Evolutionary conservation across 2,329 filamentous ascomycete genomes (phyloP).

Genomic region (Penicillium sumatraense): DNA sequence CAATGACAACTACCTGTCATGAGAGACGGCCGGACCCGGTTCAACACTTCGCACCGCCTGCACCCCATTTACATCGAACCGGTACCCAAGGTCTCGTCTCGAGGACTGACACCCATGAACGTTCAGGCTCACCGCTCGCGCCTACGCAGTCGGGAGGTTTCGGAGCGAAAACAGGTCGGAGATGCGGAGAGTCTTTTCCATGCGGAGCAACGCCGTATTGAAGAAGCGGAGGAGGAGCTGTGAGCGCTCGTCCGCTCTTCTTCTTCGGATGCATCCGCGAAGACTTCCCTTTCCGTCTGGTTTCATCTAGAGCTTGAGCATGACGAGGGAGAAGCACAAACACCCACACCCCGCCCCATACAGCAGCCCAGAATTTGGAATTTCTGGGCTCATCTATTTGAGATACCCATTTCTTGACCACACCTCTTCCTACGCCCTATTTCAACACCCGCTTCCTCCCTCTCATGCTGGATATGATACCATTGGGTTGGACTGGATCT

Average conservation of each 20-base stretch:
- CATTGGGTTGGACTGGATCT: constrained; percentile 8
- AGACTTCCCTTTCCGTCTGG: background rate
- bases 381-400: constrained; percentile 13
- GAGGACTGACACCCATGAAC: constrained; percentile 58
- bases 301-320: background rate
- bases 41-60: constrained; percentile 46
- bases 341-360: background rate
- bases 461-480: constrained; percentile 9
- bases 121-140: constrained; percentile 69
- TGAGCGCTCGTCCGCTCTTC: constrained; percentile 5
- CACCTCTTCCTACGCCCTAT: background rate
- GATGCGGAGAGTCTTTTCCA: constrained; percentile 81
- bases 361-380: constrained; percentile 6
- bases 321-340: background rate
- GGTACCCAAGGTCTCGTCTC: constrained; percentile 43
- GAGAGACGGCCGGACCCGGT: constrained; percentile 68
- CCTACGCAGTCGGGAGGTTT: constrained; percentile 73
- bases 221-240: constrained; percentile 22
- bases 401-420: constrained; percentile 22
- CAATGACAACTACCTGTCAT: constrained; percentile 92
- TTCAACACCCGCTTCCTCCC: background rate
- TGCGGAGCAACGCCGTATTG: constrained; percentile 41
- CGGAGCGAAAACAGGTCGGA: constrained; percentile 86
- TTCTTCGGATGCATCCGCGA: background rate
- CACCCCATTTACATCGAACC: constrained; percentile 43